phyloP scores from a whole-genome alignment of 2,329 filamentous ascomycete genomes.

The Cercospora sojina region DNA sequence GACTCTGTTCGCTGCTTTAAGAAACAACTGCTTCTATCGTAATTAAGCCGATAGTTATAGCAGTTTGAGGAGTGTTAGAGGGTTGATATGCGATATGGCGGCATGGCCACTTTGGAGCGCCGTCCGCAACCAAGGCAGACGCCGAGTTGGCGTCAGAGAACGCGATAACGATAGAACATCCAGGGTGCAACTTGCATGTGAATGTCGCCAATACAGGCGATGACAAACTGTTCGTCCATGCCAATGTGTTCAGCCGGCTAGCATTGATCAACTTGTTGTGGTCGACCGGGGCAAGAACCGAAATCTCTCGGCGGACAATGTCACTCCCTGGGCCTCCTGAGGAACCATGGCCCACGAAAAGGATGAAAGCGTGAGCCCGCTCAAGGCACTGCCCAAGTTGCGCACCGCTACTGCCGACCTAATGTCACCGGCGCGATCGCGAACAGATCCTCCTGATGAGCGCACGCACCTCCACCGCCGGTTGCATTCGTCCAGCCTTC shows the following conservation, averaged over 20 bases:
- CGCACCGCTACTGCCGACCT: constrained; percentile 18
- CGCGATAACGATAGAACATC: neutral
- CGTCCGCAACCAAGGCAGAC: neutral
- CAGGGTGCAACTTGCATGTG: neutral
- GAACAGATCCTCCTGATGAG: constrained; percentile 24
- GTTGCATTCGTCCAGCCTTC: constrained; percentile 26
- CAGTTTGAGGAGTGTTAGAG: too few species aligned
- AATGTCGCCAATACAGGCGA: neutral
- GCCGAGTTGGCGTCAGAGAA: neutral
- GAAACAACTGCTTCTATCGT: too few species aligned
- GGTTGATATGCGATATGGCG: too few species aligned
- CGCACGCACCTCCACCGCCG: constrained; percentile 24
- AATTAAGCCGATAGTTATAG: too few species aligned
- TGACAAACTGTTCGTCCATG: neutral
- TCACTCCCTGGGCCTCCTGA: neutral
- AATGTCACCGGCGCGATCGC: constrained; percentile 23
- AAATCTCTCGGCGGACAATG: neutral
- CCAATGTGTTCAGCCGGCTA: neutral
- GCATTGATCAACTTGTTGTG: neutral
- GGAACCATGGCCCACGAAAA: constrained; percentile 6
- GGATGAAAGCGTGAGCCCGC: constrained; percentile 9
- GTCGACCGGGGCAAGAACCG: neutral
- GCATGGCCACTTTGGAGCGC: too few species aligned
- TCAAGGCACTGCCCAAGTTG: constrained; percentile 24
- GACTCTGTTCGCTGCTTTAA: too few species aligned